Evolutionary conservation across 2,329 filamentous ascomycete genomes (phyloP).

Genomic region (Coleophoma cylindrospora): DNA sequence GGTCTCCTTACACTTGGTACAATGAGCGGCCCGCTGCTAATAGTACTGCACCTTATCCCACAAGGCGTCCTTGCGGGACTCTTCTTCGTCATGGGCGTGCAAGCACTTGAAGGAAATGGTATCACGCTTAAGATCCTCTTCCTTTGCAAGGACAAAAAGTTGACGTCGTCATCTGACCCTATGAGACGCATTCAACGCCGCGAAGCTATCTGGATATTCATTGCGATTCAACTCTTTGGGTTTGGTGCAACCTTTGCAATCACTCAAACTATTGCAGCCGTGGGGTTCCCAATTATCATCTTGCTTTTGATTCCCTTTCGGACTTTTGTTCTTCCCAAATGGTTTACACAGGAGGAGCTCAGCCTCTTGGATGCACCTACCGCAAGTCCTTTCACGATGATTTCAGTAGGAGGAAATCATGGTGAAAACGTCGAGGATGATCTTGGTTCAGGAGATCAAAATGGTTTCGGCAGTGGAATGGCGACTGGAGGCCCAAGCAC

Average conservation of each 20-base stretch:
- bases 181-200: conserved; percentile 58
- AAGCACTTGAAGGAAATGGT: conserved; percentile 71
- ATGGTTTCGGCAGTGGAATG: conserved; percentile 3
- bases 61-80: conserved; percentile 75
- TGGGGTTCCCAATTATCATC: conserved; percentile 75
- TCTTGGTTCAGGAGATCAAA: neutral
- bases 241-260: conserved; percentile 79
- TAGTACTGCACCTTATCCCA: conserved; percentile 72
- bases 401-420: conserved; percentile 63
- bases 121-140: conserved; percentile 73
- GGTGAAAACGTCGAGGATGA: conserved; percentile 30
- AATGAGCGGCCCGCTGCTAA: conserved; percentile 69
- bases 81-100: conserved; percentile 81
- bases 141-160: conserved; percentile 55
- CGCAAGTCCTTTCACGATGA: conserved; percentile 71
- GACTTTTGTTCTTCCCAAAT: conserved; percentile 55
- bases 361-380: conserved; percentile 65
- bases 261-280: conserved; percentile 76
- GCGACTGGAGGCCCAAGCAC: conserved; percentile 7
- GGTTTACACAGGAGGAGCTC: conserved; percentile 58
- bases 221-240: conserved; percentile 60
- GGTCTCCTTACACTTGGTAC: conserved; percentile 74
- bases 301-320: conserved; percentile 63
- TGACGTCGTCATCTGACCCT: conserved; percentile 57
- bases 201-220: conserved; percentile 65